Evolutionary conservation across 352 stramenopile genomes (phyloP), one percentile per base, ranked within the genome.

Genomic region (Aphanomyces astaci): DNA sequence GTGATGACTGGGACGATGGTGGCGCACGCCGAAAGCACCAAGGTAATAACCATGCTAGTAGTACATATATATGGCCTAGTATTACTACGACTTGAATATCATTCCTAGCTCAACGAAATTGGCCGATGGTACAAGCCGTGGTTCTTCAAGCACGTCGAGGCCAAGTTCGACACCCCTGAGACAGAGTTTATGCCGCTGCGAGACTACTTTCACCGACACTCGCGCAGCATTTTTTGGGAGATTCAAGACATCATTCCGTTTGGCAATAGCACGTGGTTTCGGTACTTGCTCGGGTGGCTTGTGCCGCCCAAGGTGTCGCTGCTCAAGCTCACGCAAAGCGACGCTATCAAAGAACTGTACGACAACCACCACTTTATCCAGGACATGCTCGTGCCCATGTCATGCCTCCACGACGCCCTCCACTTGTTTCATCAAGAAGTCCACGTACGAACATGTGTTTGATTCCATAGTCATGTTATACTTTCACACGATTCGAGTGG

Each of bases 91-190:
- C n/a, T 55, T 55, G 2, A 55, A 10, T 22, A 43, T 9, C 36
- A 27, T 10, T 32, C 31, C 24, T 27, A 67, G 54, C 27, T 77
- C 3, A 86, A 86, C 59, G 63, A 48, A 2, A 74, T 86, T 46
- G 72, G 65, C 17, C 59, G 49, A 24, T 86, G 73, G 66, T 79
- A 71, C 72, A 86, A 86, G 63, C 76, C 78, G 13, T 86, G 71
- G 66, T 86, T 79, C 68, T 84, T 82, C 70, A 80, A 79, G 64
- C 74, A 82, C 60, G 79, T 84, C n/a, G 72, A 81, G 67, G 60
- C 53, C 10, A 48, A 40, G n/a, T 68, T 68, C 22, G 27, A 22
- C 17, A 11, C 11, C 11, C 25, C 5, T 39, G 22, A 19, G 5
- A 15, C 25, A 7, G 25, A 83, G 46, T 80, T 77, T 54, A 77